Conservation (phyloP, 768 basidiomycete species). For the Serendipita sp. region DNA sequence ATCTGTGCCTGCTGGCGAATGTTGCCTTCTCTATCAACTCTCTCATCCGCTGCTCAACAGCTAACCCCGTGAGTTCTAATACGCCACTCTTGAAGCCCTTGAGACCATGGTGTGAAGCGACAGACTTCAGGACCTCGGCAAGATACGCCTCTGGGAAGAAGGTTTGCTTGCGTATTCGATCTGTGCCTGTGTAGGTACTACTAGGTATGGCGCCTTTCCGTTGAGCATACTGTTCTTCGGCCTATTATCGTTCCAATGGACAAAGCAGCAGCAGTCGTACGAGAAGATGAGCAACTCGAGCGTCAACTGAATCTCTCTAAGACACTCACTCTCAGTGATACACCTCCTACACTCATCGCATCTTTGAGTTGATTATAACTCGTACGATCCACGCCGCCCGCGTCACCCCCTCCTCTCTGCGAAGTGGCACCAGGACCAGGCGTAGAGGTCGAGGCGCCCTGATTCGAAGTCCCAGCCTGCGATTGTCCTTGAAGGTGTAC, state of each 20-base stretch:
- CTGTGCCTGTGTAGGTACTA: conserved; percentile 17
- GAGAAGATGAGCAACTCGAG: too few species aligned
- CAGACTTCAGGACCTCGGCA: conserved; percentile 47
- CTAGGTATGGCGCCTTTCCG: background rate
- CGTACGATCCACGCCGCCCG: background rate
- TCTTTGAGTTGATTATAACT: background rate
- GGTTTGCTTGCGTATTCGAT: conserved; percentile 66
- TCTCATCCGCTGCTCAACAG: conserved; percentile 57
- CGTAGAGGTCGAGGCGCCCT: background rate
- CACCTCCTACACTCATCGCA: background rate
- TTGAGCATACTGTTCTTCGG: background rate
- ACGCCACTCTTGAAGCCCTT: conserved; percentile 49
- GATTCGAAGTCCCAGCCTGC: background rate
- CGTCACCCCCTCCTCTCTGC: background rate
- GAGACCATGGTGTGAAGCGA: conserved; percentile 56
- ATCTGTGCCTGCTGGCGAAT: conserved; percentile 49
- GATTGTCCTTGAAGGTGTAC: background rate
- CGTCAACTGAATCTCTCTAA: too few species aligned
- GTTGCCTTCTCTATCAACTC: conserved; percentile 54
- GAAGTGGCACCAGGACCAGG: background rate
- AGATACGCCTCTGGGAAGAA: conserved; percentile 52
- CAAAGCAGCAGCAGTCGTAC: background rate
- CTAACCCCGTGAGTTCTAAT: conserved; percentile 62
- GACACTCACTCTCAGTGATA: background rate
- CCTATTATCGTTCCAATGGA: background rate